Conservation (phyloP, 2,329 filamentous ascomycete genomes). For the Xylaria sp. region DNA sequence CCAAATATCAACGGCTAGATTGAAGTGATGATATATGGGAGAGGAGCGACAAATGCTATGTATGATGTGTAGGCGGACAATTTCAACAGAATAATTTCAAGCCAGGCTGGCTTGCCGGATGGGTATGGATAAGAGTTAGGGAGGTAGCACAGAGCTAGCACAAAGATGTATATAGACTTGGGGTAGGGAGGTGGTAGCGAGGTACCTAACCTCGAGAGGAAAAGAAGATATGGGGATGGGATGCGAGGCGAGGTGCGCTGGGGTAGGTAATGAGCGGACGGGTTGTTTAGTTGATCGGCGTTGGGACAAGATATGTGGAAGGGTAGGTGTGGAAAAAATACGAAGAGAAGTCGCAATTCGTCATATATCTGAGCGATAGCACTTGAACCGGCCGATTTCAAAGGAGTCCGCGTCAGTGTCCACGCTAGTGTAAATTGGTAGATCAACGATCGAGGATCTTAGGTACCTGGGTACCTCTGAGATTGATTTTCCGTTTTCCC, state of each 20-base stretch:
- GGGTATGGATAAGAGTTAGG: neutral
- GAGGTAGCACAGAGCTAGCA: slow-evolving; percentile 2
- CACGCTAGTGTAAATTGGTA: too few relatives aligned
- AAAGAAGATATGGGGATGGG: neutral
- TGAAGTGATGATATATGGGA: slow-evolving; percentile 12
- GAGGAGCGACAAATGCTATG: neutral
- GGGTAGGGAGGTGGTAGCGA: too few relatives aligned
- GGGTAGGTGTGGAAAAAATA: neutral
- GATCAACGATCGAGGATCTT: too few relatives aligned
- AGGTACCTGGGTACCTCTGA: too few relatives aligned
- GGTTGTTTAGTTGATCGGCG: neutral
- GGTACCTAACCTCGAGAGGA: too few relatives aligned
- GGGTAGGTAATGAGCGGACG: neutral
- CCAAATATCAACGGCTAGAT: slow-evolving; percentile 10
- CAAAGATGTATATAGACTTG: neutral
- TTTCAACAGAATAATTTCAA: slow-evolving; percentile 1
- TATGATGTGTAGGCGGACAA: neutral
- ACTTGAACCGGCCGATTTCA: too few relatives aligned
- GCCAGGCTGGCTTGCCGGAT: slow-evolving; percentile 4
- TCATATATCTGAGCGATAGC: too few relatives aligned
- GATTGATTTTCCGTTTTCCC: too few relatives aligned
- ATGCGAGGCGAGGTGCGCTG: neutral
- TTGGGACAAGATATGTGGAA: neutral
- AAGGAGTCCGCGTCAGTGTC: too few relatives aligned
- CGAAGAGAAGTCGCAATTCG: too few relatives aligned